Evolutionary conservation across 768 basidiomycete genomes (phyloP).

Genomic region (Coprinopsis marcescibilis): DNA sequence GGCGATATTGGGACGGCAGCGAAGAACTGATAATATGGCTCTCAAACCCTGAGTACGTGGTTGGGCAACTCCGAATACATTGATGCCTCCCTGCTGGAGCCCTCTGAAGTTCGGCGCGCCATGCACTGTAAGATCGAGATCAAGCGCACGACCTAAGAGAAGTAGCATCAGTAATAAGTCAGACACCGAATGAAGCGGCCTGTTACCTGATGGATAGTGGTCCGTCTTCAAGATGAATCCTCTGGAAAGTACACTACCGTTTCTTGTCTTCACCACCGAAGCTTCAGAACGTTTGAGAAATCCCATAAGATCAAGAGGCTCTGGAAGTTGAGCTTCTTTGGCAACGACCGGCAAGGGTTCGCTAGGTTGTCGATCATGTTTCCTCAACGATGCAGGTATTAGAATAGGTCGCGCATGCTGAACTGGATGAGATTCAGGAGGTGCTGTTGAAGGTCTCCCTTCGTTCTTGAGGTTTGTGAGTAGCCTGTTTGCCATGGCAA

Average conservation of each 20-base stretch:
- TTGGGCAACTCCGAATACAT: constrained; percentile 94
- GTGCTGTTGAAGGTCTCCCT: constrained; percentile 3
- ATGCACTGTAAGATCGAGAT: constrained; percentile 86
- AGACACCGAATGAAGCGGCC: constrained; percentile 1
- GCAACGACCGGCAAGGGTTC: constrained; percentile 12
- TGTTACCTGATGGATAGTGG: constrained; percentile 69
- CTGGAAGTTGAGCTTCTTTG: constrained; percentile 9
- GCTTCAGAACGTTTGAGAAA: constrained; percentile 61
- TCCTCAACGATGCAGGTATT: constrained; percentile 15
- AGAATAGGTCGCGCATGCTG: constrained; percentile 13
- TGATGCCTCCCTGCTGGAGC: constrained; percentile 70
- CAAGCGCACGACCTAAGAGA: constrained; percentile 70
- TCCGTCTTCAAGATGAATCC: constrained; percentile 96
- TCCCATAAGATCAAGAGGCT: constrained; percentile 54
- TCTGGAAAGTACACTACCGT: constrained; percentile 77
- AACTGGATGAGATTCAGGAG: background rate
- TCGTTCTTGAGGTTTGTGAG: constrained; percentile 4
- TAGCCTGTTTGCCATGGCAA: constrained; percentile 3
- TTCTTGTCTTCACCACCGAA: constrained; percentile 76
- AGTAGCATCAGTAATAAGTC: background rate
- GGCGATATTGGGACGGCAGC: constrained; percentile 59
- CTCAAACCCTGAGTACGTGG: constrained; percentile 89
- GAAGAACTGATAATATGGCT: constrained; percentile 81
- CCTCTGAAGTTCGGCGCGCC: constrained; percentile 96
- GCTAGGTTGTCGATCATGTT: constrained; percentile 9